These are phyloP conservation scores for Rhizoctonia solani DNA, from an alignment of 1,284 basidiomycete species.

Conservation along the genomic window DNA sequence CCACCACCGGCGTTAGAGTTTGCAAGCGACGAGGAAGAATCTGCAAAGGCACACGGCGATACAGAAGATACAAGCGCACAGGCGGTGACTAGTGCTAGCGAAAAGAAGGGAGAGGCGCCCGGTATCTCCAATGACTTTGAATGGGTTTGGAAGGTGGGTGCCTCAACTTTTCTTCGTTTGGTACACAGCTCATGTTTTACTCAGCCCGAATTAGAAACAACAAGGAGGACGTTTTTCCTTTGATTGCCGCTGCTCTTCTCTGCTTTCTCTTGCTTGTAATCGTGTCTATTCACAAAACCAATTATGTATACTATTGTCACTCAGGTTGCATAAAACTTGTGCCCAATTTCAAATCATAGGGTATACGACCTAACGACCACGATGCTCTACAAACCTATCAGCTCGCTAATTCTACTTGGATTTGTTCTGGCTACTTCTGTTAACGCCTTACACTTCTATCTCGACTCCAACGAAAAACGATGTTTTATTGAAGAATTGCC, in stretches of 20 bases:
- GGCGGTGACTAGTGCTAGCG: constrained; percentile 27
- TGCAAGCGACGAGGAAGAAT: constrained; percentile 54
- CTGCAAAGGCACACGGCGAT: constrained; percentile 39
- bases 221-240: constrained; percentile 78
- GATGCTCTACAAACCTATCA: neutral
- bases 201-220: constrained; percentile 77
- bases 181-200: neutral
- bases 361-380: constrained; percentile 10
- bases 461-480: constrained; percentile 87
- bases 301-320: neutral
- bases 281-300: neutral
- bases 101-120: constrained; percentile 51
- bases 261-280: neutral
- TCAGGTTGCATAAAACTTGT: no score
- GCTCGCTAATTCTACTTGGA: constrained; percentile 4
- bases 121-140: constrained; percentile 63
- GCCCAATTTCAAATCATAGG: constrained; percentile 15
- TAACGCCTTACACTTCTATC: constrained; percentile 83
- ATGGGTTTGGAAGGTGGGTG: constrained; percentile 76
- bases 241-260: constrained; percentile 43
- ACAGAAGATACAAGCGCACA: constrained; percentile 43
- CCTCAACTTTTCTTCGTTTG: constrained; percentile 27
- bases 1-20: constrained; percentile 63
- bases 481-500: constrained; percentile 99
- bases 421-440: constrained; percentile 15